Conservation (phyloP, 306 rosid species). For the Carpinus viminea region DNA sequence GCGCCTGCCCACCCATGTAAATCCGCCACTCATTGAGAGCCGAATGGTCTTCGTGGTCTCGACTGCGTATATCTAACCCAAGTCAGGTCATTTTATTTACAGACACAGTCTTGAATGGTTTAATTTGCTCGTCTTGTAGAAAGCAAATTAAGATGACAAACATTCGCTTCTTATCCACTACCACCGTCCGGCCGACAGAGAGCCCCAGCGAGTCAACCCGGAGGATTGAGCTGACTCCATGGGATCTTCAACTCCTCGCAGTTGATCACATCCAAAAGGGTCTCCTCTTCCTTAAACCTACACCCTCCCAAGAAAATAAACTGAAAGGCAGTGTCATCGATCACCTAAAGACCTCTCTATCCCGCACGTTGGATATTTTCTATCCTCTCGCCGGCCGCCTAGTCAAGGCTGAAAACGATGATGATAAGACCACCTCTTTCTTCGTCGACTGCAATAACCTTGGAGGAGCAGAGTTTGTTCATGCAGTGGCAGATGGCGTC, state of each 20-base stretch:
- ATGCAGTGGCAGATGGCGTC: not conserved
- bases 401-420: slow-evolving; percentile 6
- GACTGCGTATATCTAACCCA: too few species aligned
- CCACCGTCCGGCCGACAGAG: not conserved
- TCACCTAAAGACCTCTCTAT: not conserved
- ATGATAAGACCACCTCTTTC: not conserved
- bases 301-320: not conserved
- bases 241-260: slow-evolving; percentile 4
- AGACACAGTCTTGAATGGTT: too few species aligned
- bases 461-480: slow-evolving; percentile 10
- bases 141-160: not conserved
- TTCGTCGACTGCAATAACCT: not conserved
- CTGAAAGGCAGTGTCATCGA: not conserved
- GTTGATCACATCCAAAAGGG: not conserved
- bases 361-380: slow-evolving; percentile 4
- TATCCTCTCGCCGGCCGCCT: slow-evolving; percentile 2
- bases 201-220: not conserved
- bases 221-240: not conserved
- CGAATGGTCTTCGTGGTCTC: too few species aligned
- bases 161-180: not conserved
- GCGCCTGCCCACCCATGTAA: too few species aligned
- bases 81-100: too few species aligned
- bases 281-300: not conserved
- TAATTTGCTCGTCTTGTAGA: not conserved
- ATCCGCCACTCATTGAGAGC: too few species aligned